Percentiles rank a stretch among this genome's conserved stretches.
Conservation (phyloP, 1,284 basidiomycete genomes). For the Pseudozyma sp. region DNA sequence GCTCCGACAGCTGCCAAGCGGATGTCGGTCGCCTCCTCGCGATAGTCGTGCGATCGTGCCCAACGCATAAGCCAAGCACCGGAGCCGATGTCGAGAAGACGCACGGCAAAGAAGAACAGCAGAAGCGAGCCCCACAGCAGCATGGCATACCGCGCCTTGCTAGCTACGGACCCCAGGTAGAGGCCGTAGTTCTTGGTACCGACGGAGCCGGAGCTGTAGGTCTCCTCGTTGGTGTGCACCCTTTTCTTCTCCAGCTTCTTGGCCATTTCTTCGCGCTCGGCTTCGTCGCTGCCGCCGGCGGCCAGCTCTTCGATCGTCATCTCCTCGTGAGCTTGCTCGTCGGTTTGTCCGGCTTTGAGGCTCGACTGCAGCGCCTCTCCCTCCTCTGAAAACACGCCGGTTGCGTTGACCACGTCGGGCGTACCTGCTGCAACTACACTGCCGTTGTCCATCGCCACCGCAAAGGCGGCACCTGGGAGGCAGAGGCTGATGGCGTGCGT, state of each 20-base stretch:
- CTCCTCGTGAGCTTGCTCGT: constrained; percentile 36
- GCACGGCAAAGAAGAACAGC: constrained; percentile 54
- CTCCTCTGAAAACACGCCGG: constrained; percentile 50
- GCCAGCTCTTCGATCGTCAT: constrained; percentile 60
- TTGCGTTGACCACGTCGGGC: constrained; percentile 70
- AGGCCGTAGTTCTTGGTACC: constrained; percentile 59
- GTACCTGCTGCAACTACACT: constrained; percentile 78
- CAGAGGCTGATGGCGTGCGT: constrained; percentile 86
- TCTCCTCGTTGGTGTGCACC: constrained; percentile 63
- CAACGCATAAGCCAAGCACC: constrained; percentile 66
- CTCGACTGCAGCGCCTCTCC: constrained; percentile 49
- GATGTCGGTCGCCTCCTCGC: constrained; percentile 10
- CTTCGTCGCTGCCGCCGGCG: constrained; percentile 50
- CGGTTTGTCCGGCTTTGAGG: constrained; percentile 19
- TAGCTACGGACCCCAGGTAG: constrained; percentile 58
- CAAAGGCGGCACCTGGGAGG: constrained; percentile 77
- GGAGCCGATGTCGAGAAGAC: constrained; percentile 56
- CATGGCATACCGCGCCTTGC: constrained; percentile 29
- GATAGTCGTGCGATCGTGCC: constrained; percentile 62
- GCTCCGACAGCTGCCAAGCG: constrained; percentile 6
- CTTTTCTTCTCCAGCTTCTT: constrained; percentile 57
- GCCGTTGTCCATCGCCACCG: constrained; percentile 80
- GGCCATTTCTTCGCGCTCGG: constrained; percentile 55
- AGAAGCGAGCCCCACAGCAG: constrained; percentile 57
- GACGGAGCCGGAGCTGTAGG: constrained; percentile 59